Base-by-base conservation (phyloP, 2,329 filamentous ascomycete genomes). In the Aspergillus sp. region DNA sequence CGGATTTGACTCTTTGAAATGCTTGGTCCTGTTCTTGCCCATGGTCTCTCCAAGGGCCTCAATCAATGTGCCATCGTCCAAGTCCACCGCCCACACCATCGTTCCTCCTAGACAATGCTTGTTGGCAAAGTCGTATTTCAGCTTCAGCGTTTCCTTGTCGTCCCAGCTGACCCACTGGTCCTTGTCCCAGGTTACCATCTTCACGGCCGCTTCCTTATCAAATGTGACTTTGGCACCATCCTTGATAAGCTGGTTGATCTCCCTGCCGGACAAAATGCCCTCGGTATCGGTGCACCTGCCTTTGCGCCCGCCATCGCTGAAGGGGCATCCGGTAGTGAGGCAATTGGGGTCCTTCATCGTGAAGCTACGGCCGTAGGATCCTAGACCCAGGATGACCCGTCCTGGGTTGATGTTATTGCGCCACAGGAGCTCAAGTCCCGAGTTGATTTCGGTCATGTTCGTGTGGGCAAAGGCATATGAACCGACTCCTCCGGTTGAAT, bases 381-480 rank as follows among this genome's bases (percentile, higher is more conserved):
- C 80, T 0, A 82, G 56, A 1, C 82, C 82, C 7, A 85, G 56
- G 24, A 63, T 53, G 4, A 85, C 63, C 56, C 82, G 79, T 0
- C 61, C 51, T 0, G 82, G 72, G 0, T 69, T 63, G 1, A 85
- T 67, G 22, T 75, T 64, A 31, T 73, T 77, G 7, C 79, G 71
- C 80, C 82, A 84, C 4, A 84, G 66, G 0, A 84, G 75, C 3
- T 81, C 74, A 0, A 81, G 52, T 0, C 72, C 72, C 0, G 63
- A 29, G 5, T 78, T 69, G 18, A 68, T 67, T 36, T 68, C 69
- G 1, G 69, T 70, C 10, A 71, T 36, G 42, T 70, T 71, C n/a
- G 68, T 70, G 26, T 70, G 69, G 2, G 58, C 65, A 4, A 60
- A 54, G 16, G 67, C 57, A 39, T 49, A 54, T 16, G 55, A 31